A percentile compares a stretch with the other conserved stretches of the same genome.
These are phyloP conservation scores for Yamadazyma sp. DNA, from an alignment of 1,139 yeast species.

Conservation along the genomic window DNA sequence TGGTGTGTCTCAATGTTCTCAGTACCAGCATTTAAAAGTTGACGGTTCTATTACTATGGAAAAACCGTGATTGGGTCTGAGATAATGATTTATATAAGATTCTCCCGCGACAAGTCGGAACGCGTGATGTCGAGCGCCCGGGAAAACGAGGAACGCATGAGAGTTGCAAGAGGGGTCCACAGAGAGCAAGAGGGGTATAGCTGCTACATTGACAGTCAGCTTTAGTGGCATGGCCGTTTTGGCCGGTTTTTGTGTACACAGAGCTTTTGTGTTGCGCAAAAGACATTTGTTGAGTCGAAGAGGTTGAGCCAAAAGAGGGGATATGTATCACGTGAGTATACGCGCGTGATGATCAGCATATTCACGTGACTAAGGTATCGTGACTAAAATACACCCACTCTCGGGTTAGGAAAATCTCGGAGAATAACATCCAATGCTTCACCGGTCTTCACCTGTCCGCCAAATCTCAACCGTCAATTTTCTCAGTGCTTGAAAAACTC, in stretches of 20 bases:
- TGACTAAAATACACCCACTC: neutral
- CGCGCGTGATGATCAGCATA: neutral
- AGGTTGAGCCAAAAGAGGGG: neutral
- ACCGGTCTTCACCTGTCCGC: conserved; percentile 17
- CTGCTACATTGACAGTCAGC: no score
- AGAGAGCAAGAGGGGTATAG: no score
- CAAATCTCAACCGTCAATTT: conserved; percentile 2
- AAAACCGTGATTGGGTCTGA: neutral
- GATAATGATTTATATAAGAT: neutral
- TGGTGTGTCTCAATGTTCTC: neutral
- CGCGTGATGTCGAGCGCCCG: neutral
- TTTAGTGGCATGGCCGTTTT: no score
- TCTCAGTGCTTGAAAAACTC: conserved; percentile 1
- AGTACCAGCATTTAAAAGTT: neutral
- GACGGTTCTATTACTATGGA: neutral
- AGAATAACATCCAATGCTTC: conserved; percentile 2
- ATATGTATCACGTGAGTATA: neutral
- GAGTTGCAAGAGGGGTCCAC: no score
- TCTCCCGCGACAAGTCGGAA: neutral
- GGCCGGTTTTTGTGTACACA: no score
- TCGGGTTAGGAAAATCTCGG: neutral
- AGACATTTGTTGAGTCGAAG: neutral
- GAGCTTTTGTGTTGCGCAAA: no score
- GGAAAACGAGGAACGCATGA: neutral
- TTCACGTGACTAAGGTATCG: neutral